Base-by-base conservation (phyloP, 805 yeast species). In the Myxozyma sirexii region DNA sequence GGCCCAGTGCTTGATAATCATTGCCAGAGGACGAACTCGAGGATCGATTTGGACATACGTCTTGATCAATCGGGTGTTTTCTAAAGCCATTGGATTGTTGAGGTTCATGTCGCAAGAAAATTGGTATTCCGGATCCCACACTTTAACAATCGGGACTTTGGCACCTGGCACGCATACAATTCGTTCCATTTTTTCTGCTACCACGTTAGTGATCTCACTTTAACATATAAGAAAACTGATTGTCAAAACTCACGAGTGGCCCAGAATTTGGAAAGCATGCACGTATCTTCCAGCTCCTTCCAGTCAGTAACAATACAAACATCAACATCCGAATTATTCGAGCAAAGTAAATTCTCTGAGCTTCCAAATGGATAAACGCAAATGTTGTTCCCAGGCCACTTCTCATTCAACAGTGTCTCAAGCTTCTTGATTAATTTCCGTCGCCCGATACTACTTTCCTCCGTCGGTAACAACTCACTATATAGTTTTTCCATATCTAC, bases 21-120 rank as follows among this genome's bases (percentile, higher is more conserved):
- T 60, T 15, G 70, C 70, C 23, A 68, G 47, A 17, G 66, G 63
- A 5, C 70, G 65, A 4, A 67, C 70, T 2, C 70, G 62, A 12
- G 60, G 56, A 43, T 68, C 70, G 19, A 58, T 29, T 26, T 65
- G 68, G 5, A 67, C 69, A 29, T 67, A 68, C 1, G 69, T 54
- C 45, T 62, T 62, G 45, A 68, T 60, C 65, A 68, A 33, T 24
- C 53, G 45, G 26, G 70, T 68, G 43, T 68, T 68, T 41, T 63
- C 63, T 17, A 67, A 52, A 13, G 70, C 70, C 43, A 66, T 47
- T 17, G 66, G 61, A 33, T 67, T 67, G 56, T 68, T 68, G 51
- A 67, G 56, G 56, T 68, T 68, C 63, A 68, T 64, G 54, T 68
- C 70, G 46, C 70, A 68, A 19, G 67, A 53, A 10, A 68, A 41